Evolutionary conservation across 768 basidiomycete species (phyloP).

Genomic region (Holtermannia corniformis): DNA sequence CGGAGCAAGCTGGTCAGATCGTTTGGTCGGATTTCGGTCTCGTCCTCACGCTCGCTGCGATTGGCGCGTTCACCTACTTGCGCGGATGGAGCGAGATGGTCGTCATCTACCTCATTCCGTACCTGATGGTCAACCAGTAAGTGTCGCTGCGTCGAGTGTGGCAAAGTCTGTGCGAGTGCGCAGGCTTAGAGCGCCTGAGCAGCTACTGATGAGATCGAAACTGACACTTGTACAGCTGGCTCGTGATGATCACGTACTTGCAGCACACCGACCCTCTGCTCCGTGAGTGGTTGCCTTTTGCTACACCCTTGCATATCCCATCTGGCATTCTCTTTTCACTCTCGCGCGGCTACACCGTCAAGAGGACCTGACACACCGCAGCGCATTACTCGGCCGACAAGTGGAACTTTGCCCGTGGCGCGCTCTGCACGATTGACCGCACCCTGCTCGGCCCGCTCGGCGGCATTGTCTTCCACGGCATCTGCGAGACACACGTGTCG

Average conservation of each 20-base stretch:
- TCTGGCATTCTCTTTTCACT: neutral
- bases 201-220: neutral
- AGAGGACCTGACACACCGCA: neutral
- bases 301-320: too few species aligned
- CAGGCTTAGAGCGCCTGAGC: neutral
- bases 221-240: slow-evolving; percentile 74
- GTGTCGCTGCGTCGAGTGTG: too few species aligned
- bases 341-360: neutral
- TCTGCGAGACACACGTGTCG: slow-evolving; percentile 84
- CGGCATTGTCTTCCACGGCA: slow-evolving; percentile 74
- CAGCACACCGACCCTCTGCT: slow-evolving; percentile 95
- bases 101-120: slow-evolving; percentile 73
- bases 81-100: slow-evolving; percentile 65
- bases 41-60: slow-evolving; percentile 56
- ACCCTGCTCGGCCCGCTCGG: slow-evolving; percentile 76
- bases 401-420: slow-evolving; percentile 91
- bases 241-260: slow-evolving; percentile 91
- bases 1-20: slow-evolving; percentile 67
- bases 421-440: slow-evolving; percentile 84
- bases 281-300: slow-evolving; percentile 36
- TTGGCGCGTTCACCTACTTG: slow-evolving; percentile 52
- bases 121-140: slow-evolving; percentile 59
- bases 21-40: slow-evolving; percentile 76
- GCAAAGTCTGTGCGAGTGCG: slow-evolving; percentile 25
- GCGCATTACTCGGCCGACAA: slow-evolving; percentile 78